Conservation (phyloP, 257 asterid species). For the Nicotiana undulata region DNA sequence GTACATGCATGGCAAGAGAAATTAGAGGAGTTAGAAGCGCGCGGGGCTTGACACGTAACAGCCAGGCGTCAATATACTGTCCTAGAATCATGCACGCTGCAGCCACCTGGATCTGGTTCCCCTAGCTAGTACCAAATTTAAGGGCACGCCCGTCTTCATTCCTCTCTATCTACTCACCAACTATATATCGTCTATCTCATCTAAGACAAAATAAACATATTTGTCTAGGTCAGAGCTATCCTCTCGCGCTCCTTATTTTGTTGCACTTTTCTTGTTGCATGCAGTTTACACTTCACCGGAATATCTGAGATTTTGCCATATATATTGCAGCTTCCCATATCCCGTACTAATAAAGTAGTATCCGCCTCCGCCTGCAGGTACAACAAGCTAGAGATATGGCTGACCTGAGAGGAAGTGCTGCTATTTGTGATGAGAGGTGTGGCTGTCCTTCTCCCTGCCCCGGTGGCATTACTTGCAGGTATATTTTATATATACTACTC, state of each 20-base stretch:
- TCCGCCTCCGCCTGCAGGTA: not conserved
- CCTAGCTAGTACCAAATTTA: not conserved
- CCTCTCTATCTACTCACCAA: not conserved
- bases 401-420: constrained; percentile 25
- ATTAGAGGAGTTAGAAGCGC: no score
- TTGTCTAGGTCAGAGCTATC: not conserved
- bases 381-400: constrained; percentile 10
- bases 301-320: not conserved
- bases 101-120: not conserved
- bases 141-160: not conserved
- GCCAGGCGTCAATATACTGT: not conserved
- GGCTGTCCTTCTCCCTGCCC: constrained; percentile 70
- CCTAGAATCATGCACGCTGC: not conserved
- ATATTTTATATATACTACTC: not conserved
- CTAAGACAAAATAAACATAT: not conserved
- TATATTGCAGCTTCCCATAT: not conserved
- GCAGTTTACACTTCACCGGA: not conserved
- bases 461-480: constrained; percentile 35
- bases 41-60: not conserved
- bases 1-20: not conserved
- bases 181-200: no score
- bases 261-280: not conserved
- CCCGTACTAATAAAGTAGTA: not conserved
- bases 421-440: constrained; percentile 35
- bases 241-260: not conserved